Evolutionary conservation across 1,139 yeast species (phyloP).

Genomic region (Suhomyces atakaporum): DNA sequence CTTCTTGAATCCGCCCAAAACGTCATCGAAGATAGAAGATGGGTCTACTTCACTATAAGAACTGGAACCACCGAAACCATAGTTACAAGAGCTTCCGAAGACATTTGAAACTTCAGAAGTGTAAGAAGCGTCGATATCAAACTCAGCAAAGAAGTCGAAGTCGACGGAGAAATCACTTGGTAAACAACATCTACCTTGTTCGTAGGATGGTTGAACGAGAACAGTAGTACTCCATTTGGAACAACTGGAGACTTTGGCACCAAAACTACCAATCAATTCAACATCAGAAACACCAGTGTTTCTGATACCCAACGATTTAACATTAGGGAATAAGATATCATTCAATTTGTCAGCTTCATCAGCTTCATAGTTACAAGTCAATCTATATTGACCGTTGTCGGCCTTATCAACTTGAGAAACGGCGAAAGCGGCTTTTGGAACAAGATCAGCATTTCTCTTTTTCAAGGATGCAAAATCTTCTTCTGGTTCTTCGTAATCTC

Average conservation of each 20-base stretch:
- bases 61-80: constrained; percentile 9
- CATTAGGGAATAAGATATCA: constrained; percentile 16
- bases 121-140: constrained; percentile 7
- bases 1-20: constrained; percentile 12
- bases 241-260: constrained; percentile 14
- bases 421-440: constrained; percentile 27
- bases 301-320: constrained; percentile 18
- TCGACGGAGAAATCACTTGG: constrained; percentile 18
- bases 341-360: constrained; percentile 22
- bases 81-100: constrained; percentile 12
- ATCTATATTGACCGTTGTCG: constrained; percentile 21
- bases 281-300: constrained; percentile 25
- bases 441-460: constrained; percentile 23
- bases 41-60: constrained; percentile 14
- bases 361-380: constrained; percentile 25
- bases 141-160: constrained; percentile 12
- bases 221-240: constrained; percentile 24
- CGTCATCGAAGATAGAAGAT: constrained; percentile 9
- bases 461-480: constrained; percentile 27
- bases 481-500: constrained; percentile 24
- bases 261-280: constrained; percentile 16
- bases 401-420: constrained; percentile 23
- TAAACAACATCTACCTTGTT: constrained; percentile 25
- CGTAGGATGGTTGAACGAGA: constrained; percentile 20
- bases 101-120: constrained; percentile 6